Percentiles rank a stretch among this genome's conserved stretches.
Conservation (phyloP, 177 flowering plant species). For the Vitis hybrid region DNA sequence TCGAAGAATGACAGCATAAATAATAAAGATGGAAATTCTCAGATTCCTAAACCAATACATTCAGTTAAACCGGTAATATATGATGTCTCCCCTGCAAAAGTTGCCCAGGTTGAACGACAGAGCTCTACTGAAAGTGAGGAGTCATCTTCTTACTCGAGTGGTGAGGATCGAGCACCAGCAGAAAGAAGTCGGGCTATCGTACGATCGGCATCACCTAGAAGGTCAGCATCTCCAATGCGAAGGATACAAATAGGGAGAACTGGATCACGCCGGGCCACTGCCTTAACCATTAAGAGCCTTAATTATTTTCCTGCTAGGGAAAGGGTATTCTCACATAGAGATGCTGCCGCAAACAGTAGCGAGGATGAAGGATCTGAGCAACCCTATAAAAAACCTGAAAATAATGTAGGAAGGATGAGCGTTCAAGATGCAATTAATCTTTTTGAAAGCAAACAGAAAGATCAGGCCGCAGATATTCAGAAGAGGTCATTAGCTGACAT, state of each 20-base stretch:
- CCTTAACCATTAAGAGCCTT: constrained; percentile 79
- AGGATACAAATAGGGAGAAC: constrained; percentile 81
- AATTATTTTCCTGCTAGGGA: constrained; percentile 58
- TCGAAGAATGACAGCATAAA: constrained; percentile 22
- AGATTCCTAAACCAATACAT: constrained; percentile 20
- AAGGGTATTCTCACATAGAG: constrained; percentile 39
- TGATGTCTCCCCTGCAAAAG: constrained; percentile 79
- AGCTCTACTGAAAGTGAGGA: constrained; percentile 66
- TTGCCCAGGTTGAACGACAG: constrained; percentile 63
- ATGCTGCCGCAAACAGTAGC: constrained; percentile 41
- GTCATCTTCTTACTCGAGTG: constrained; percentile 66
- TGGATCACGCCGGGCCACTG: constrained; percentile 71
- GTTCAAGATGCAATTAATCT: constrained; percentile 90
- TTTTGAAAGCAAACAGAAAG: constrained; percentile 84
- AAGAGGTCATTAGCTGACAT: constrained; percentile 35
- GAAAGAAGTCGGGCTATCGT: constrained; percentile 74
- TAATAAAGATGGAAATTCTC: constrained; percentile 20
- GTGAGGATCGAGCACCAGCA: constrained; percentile 42
- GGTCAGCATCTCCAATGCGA: constrained; percentile 94
- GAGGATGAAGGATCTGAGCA: constrained; percentile 58
- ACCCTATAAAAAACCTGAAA: constrained; percentile 44
- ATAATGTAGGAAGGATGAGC: constrained; percentile 56
- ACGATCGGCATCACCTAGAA: constrained; percentile 75
- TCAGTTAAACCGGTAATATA: constrained; percentile 44
- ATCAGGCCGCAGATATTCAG: constrained; percentile 47